Conservation (phyloP, 2,329 filamentous ascomycete species). For the Decorospora gaudefroyi region DNA sequence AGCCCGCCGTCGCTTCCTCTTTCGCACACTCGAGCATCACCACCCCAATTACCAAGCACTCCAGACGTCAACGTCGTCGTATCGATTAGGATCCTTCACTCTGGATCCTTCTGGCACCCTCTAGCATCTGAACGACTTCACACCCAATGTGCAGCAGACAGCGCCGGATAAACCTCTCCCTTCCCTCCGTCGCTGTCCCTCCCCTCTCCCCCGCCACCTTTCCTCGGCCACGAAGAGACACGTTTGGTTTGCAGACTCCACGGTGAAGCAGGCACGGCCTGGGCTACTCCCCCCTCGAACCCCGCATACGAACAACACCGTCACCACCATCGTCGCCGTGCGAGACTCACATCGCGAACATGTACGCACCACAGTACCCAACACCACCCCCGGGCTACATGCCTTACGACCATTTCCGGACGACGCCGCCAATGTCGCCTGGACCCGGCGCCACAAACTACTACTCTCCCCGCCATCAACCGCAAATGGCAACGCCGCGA, state of each 20-base stretch:
- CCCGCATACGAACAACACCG: constrained; percentile 10
- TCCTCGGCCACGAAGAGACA: constrained; percentile 29
- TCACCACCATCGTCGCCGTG: constrained; percentile 15
- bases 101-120: constrained; percentile 46
- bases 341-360: no score
- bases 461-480: constrained; percentile 59
- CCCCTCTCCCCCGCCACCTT: constrained; percentile 25
- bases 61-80: constrained; percentile 28
- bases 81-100: constrained; percentile 20
- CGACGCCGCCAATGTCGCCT: constrained; percentile 53
- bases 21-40: constrained; percentile 22
- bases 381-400: constrained; percentile 46
- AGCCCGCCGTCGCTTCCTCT: constrained; percentile 26
- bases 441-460: constrained; percentile 53
- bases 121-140: constrained; percentile 18
- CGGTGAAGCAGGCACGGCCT: constrained; percentile 44
- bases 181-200: constrained; percentile 41
- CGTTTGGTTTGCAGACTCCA: constrained; percentile 38
- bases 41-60: constrained; percentile 37
- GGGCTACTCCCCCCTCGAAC: constrained; percentile 25
- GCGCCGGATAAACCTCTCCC: constrained; percentile 35
- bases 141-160: constrained; percentile 47
- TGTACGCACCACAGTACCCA: constrained; percentile 43
- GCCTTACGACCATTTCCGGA: constrained; percentile 44
- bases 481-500: constrained; percentile 55